These are phyloP conservation scores for Pseudognaphalium luteoalbum DNA, from an alignment of 129 eudicot genomes.

Conservation along the genomic window DNA sequence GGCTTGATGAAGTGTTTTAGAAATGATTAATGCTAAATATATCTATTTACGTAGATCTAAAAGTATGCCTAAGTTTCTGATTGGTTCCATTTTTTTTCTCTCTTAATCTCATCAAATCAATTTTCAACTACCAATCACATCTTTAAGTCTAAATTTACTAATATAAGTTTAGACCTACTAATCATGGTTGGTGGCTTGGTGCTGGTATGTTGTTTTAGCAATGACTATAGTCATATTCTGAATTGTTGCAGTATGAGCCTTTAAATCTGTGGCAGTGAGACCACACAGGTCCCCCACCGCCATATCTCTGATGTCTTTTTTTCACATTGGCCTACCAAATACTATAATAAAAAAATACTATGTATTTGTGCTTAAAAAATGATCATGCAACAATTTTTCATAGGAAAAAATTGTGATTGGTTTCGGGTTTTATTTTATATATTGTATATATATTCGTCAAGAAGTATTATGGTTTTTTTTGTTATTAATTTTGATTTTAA, in stretches of 20 bases:
- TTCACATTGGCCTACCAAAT: not conserved
- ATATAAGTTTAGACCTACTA: no score
- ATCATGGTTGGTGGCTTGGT: no score
- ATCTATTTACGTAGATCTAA: no score
- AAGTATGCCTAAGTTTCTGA: no score
- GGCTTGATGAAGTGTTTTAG: not conserved
- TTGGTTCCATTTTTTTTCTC: no score
- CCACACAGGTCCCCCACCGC: slow-evolving; percentile 42
- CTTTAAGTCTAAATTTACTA: no score
- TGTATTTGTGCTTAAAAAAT: not conserved
- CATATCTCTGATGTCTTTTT: slow-evolving; percentile 30
- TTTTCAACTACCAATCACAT: no score
- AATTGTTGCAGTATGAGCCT: slow-evolving; percentile 33
- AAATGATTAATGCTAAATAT: no score
- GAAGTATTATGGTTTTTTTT: not conserved
- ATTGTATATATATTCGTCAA: no score
- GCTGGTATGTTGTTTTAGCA: slow-evolving; percentile 28
- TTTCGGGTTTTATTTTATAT: not conserved
- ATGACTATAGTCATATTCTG: slow-evolving; percentile 7
- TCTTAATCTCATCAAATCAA: no score
- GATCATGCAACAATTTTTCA: not conserved
- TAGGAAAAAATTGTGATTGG: not conserved
- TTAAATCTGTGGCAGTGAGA: slow-evolving; percentile 33
- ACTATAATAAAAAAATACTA: no score
- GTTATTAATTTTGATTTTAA: slow-evolving; percentile 3